Percentiles rank a stretch among this genome's conserved stretches.
Conservation (phyloP, 345 rosid genomes). For the Orychophragmus violaceus region DNA sequence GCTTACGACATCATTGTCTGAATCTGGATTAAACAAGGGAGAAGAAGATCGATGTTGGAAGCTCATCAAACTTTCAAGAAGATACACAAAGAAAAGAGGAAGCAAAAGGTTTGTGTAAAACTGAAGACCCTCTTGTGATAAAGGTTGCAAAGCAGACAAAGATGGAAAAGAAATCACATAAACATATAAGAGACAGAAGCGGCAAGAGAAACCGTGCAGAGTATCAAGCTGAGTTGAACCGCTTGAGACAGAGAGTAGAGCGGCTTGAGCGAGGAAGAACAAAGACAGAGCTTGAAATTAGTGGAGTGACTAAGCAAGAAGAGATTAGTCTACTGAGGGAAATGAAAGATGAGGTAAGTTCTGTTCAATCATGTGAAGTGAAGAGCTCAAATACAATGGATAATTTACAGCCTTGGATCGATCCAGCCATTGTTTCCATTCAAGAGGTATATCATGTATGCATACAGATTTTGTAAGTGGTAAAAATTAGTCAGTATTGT, state of each 20-base stretch:
- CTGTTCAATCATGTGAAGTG: constrained; percentile 31
- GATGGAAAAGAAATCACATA: constrained; percentile 35
- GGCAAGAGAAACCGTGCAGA: constrained; percentile 28
- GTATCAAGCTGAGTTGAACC: constrained; percentile 21
- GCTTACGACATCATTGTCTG: constrained; percentile 29
- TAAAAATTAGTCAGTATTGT: not conserved
- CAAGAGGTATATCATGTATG: constrained; percentile 25
- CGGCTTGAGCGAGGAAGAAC: constrained; percentile 28
- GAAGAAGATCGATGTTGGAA: constrained; percentile 19
- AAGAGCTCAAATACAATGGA: not conserved
- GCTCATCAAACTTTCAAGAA: constrained; percentile 46
- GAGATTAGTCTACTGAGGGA: constrained; percentile 42
- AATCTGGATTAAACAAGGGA: constrained; percentile 17
- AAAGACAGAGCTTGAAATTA: constrained; percentile 24
- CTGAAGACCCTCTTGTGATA: constrained; percentile 8
- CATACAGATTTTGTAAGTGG: not conserved
- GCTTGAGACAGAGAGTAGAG: constrained; percentile 31
- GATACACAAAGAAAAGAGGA: constrained; percentile 37
- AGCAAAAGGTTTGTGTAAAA: constrained; percentile 19
- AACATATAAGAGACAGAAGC: constrained; percentile 26
- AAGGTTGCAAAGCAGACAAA: constrained; percentile 30
- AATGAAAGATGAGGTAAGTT: constrained; percentile 42
- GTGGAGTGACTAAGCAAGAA: constrained; percentile 33
- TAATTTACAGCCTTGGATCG: constrained; percentile 41
- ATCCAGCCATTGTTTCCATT: constrained; percentile 16